Evolutionary conservation across 75 land plant species (phyloP), one percentile per base, ranked within the genome.

Genomic region (Selaginella tamariscina): DNA sequence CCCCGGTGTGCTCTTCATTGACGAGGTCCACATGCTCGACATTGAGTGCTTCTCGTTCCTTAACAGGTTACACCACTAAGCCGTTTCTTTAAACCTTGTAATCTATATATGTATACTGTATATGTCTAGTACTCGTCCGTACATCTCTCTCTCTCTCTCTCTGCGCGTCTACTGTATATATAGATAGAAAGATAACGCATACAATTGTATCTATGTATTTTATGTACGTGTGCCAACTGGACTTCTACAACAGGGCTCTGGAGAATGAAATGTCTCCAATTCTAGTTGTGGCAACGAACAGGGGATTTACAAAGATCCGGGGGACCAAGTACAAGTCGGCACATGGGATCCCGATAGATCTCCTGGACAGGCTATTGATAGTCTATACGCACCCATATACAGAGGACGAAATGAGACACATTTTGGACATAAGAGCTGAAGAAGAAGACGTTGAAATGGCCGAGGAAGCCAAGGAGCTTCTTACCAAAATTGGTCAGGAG

Each of bases 21-120:
- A 94, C 64, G 98, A 94, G 75, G 98, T 94, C 0, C 98, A 93
- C 73, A 93, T 93, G 98, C 96, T 93, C 11, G 98, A 93, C 75
- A 85, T 93, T 5, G 98, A 93, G 56, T 93, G 98, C 74, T 93
- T 93, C 54, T 88, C 98, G 0, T 93, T 84, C 71, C 77, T 93
- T 20, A 93, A n/a, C n/a, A n/a, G n/a, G n/a, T n/a, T n/a, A n/a
- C n/a, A n/a, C n/a, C n/a, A n/a, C n/a, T n/a, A n/a, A n/a, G n/a
- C n/a, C n/a, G n/a, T n/a, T n/a, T n/a, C n/a, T n/a, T n/a, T n/a
- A n/a, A n/a, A n/a, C n/a, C n/a, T n/a, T n/a, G n/a, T n/a, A n/a
- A n/a, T n/a, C n/a, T n/a, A n/a, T n/a, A n/a, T n/a, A n/a, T n/a
- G n/a, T n/a, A n/a, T n/a, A n/a, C n/a, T n/a, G n/a, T n/a, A n/a